Base-by-base conservation (phyloP, 2,329 filamentous ascomycete species). In the Fusarium setosum region DNA sequence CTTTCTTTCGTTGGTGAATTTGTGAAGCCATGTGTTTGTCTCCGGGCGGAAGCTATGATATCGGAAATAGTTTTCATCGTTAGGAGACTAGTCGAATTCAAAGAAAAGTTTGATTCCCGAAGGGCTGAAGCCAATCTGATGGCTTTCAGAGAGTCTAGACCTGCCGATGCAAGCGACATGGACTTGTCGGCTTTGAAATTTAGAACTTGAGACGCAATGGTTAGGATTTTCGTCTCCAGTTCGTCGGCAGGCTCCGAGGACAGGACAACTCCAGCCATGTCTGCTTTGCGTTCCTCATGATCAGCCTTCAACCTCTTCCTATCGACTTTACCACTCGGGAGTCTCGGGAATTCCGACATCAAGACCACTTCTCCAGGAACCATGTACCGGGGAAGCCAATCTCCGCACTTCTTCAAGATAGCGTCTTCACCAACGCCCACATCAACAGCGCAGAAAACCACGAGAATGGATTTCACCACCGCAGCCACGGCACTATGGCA, bases 321-420 rank as follows among this genome's bases (percentile, higher is more conserved):
- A 71, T 97, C 91, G 13, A 94, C 84, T 73, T 97, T 97, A 1
- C 94, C 94, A 1, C 93, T 97, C 3, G 93, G 83, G 18, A 97
- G 80, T 51, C 90, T 88, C 1, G 93, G 93, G 56, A 97, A 89
- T 9, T 84, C 80, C 1, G 82, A 67, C 63, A 91, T 78, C 2
- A 91, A 72, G 1, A 93, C 76, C 21, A 96, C 80, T 61, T 96
- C 91, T 5, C 86, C 85, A 0, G 94, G 94, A 2, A 96, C 79
- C 94, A 97, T 97, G 73, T 90, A 96, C 5, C 83, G 82, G 0
- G 94, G 93, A 2, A 97, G 82, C 92, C 93, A 97, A 49, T 84
- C 82, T 49, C 83, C 84, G 76, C 93, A 97, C 5, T 82, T 85
- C 15, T 82, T 73, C 29, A 86, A 72, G 11, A 97, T 80, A 75